phyloP scores from a whole-genome alignment of 495 filamentous ascomycete species.

The Bathelium albidoporum region DNA sequence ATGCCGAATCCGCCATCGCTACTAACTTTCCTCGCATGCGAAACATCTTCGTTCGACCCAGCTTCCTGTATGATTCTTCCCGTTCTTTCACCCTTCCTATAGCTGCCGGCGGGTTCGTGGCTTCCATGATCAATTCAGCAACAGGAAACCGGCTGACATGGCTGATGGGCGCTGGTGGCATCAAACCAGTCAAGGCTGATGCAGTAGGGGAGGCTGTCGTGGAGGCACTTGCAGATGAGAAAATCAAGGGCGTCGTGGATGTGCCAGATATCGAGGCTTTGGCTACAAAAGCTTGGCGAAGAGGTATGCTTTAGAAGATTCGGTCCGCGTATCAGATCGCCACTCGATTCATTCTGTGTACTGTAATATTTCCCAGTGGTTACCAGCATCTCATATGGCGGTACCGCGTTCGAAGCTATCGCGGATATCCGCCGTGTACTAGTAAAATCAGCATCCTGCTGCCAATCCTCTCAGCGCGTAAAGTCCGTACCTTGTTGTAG shows the following conservation, averaged over 20 bases:
- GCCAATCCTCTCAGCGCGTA: background rate
- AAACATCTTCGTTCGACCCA: slow-evolving; percentile 70
- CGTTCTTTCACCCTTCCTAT: slow-evolving; percentile 75
- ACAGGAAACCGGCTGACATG: slow-evolving; percentile 62
- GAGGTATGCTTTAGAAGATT: slow-evolving; percentile 28
- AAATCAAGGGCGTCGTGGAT: slow-evolving; percentile 29
- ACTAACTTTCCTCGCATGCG: slow-evolving; percentile 63
- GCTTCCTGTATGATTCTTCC: slow-evolving; percentile 78
- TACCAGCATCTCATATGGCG: slow-evolving; percentile 48
- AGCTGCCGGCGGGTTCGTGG: slow-evolving; percentile 50
- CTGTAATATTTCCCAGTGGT: background rate
- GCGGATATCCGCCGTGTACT: slow-evolving; percentile 90
- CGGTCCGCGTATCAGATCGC: background rate
- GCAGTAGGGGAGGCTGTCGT: slow-evolving; percentile 57
- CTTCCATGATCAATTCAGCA: slow-evolving; percentile 55
- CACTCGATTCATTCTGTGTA: background rate
- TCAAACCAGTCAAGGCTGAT: slow-evolving; percentile 80
- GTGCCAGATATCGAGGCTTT: slow-evolving; percentile 30
- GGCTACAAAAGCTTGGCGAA: slow-evolving; percentile 31
- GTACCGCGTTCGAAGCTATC: slow-evolving; percentile 97
- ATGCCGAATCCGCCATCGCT: slow-evolving; percentile 73
- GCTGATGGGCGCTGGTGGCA: slow-evolving; percentile 66
- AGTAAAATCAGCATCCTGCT: background rate
- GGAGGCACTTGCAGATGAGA: slow-evolving; percentile 30
- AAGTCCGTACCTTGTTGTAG: slow-evolving; percentile 60